Conservation (phyloP, 2,329 filamentous ascomycete genomes). For the Dryadomyces sulphureus region DNA sequence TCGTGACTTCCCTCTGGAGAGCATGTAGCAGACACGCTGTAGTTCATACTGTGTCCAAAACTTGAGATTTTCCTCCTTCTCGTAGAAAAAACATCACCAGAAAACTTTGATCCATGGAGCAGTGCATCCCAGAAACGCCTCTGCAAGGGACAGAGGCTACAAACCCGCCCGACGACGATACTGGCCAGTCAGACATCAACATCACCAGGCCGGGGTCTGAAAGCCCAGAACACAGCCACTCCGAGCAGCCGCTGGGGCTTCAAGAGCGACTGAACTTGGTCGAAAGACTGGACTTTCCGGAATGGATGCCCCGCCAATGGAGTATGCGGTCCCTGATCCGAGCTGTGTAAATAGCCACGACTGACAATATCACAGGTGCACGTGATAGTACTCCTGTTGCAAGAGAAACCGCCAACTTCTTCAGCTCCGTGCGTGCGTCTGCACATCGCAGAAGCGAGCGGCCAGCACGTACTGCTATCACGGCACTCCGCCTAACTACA, state of each 20-base stretch:
- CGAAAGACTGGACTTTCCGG: no score
- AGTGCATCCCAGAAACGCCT: constrained; percentile 6
- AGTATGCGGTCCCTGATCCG: no score
- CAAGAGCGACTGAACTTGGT: not conserved
- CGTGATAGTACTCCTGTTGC: no score
- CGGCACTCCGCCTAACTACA: not conserved
- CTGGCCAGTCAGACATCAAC: no score
- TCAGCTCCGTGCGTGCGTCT: no score
- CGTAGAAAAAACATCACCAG: not conserved
- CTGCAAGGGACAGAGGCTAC: not conserved
- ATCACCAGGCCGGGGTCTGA: not conserved
- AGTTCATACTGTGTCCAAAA: no score
- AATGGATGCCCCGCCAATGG: no score
- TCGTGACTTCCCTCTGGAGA: no score
- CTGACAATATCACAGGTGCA: no score
- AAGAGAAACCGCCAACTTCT: no score
- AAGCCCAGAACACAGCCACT: not conserved
- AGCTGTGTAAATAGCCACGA: no score
- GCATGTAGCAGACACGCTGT: no score
- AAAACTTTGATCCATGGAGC: not conserved
- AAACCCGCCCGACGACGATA: not conserved
- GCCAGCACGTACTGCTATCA: not conserved
- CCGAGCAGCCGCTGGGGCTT: not conserved
- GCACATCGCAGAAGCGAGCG: not conserved
- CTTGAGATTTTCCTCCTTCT: not conserved